Base-by-base conservation (phyloP, 805 yeast genomes). In the Yamadazyma paraphyllophila region DNA sequence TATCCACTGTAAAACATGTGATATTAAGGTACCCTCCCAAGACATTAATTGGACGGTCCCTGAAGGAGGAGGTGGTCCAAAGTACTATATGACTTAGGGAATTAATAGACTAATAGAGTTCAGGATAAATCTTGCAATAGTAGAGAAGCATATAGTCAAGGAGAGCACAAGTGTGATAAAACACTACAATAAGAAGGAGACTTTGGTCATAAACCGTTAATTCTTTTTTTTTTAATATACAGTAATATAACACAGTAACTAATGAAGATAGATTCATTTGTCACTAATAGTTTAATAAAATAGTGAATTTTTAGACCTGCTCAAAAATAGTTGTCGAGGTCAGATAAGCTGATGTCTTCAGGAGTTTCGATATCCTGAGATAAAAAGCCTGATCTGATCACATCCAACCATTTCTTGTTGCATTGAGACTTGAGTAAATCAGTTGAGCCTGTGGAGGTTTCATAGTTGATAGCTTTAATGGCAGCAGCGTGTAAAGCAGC, bases 31-130 rank as follows among this genome's bases (percentile, higher is more conserved):
- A 8, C 99, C 99, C 7, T 76, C 88, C 0, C 97, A 92, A 67
- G 97, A 91, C 61, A 94, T 94, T 51, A 77, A 80, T 61, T 94
- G 99, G 99, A 80, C 83, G 10, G 96, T 89, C n/a, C 99, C 99
- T 7, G 98, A 94, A 71, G 98, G 99, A 50, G 97, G 98, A 26
- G 99, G 87, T 64, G 99, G 99, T 11, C 99, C 99, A 46, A 94
- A 94, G 66, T 94, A 94, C 64, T 83, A 84, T 63, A 80, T 88
- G 83, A 84, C 96, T 6, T 84, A 44, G 30, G 8, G 14, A 12
- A 13, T 2, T 17, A 12, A 7, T 17, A 14, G 20, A 37, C n/a
- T n/a, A n/a, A n/a, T n/a, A n/a, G n/a, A n/a, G n/a, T n/a, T n/a
- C n/a, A n/a, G n/a, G n/a, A n/a, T n/a, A n/a, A n/a, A n/a, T n/a